Conservation (phyloP, 192 early-diverging fungal genomes). For the Geosiphon pyriformis region DNA sequence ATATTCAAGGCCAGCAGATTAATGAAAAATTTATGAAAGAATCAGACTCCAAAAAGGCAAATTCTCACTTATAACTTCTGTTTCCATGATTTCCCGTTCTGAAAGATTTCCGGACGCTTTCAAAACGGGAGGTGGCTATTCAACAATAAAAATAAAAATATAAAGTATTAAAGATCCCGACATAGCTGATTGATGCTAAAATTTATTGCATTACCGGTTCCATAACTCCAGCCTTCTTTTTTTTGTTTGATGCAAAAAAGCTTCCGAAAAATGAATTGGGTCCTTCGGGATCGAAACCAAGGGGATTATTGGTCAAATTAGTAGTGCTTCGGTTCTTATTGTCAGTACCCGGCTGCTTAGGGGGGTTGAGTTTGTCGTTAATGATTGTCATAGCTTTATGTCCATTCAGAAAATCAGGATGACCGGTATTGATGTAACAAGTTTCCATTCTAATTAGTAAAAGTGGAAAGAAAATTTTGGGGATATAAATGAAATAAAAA, state of each 20-base stretch:
- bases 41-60: constrained; percentile 32
- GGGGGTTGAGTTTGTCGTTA: constrained; percentile 74
- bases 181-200: background rate
- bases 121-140: constrained; percentile 78
- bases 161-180: background rate
- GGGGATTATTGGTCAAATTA: constrained; percentile 21
- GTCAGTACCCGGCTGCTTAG: constrained; percentile 46
- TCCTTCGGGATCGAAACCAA: constrained; percentile 32
- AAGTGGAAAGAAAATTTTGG: background rate
- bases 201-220: constrained; percentile 49
- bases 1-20: background rate
- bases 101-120: constrained; percentile 94
- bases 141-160: background rate
- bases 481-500: constrained; percentile 1
- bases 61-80: constrained; percentile 93
- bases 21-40: background rate
- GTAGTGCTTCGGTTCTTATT: constrained; percentile 31
- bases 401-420: constrained; percentile 97
- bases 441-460: constrained; percentile 70
- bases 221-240: constrained; percentile 65
- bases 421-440: constrained; percentile 97
- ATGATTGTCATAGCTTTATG: constrained; percentile 93
- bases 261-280: constrained; percentile 88
- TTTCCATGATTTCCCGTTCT: constrained; percentile 96
- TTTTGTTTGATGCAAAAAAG: constrained; percentile 82